Conservation (phyloP, 2,329 filamentous ascomycete species). For the Sporothrix variecibatus region DNA sequence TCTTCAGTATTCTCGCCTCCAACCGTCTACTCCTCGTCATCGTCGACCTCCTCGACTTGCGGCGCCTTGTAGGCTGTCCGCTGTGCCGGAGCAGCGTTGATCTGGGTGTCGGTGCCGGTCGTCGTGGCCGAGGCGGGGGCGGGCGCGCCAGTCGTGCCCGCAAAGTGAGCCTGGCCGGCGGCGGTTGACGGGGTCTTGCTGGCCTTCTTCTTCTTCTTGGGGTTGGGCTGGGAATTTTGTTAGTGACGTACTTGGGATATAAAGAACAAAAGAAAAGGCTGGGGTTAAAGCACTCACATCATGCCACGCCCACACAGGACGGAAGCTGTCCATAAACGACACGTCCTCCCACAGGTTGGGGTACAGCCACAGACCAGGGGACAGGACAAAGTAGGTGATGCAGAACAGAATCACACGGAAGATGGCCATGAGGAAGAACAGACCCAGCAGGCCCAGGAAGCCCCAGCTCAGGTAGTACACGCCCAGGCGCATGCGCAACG, state of each 20-base stretch:
- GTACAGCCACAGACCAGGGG: slow-evolving; percentile 96
- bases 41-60: slow-evolving; percentile 42
- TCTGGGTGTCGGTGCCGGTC: slow-evolving; percentile 57
- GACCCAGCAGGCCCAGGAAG: slow-evolving; percentile 81
- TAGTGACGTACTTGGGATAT: not conserved
- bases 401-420: slow-evolving; percentile 94
- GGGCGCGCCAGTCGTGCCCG: slow-evolving; percentile 55
- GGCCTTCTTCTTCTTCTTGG: slow-evolving; percentile 61
- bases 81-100: slow-evolving; percentile 48
- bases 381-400: slow-evolving; percentile 78
- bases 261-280: slow-evolving; percentile 17
- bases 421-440: slow-evolving; percentile 98
- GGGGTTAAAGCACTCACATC: slow-evolving; percentile 63
- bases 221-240: slow-evolving; percentile 37
- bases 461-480: slow-evolving; percentile 98
- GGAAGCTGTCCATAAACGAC: slow-evolving; percentile 96
- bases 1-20: not conserved
- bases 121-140: slow-evolving; percentile 57
- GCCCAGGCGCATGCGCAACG: slow-evolving; percentile 82
- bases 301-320: slow-evolving; percentile 96
- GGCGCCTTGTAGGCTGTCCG: slow-evolving; percentile 48
- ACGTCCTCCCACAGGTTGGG: slow-evolving; percentile 98
- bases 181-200: slow-evolving; percentile 42
- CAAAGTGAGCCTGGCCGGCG: slow-evolving; percentile 48
- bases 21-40: slow-evolving; percentile 34